phyloP scores from a whole-genome alignment of 1,139 yeast species.

The Pichiaceae sp. region DNA sequence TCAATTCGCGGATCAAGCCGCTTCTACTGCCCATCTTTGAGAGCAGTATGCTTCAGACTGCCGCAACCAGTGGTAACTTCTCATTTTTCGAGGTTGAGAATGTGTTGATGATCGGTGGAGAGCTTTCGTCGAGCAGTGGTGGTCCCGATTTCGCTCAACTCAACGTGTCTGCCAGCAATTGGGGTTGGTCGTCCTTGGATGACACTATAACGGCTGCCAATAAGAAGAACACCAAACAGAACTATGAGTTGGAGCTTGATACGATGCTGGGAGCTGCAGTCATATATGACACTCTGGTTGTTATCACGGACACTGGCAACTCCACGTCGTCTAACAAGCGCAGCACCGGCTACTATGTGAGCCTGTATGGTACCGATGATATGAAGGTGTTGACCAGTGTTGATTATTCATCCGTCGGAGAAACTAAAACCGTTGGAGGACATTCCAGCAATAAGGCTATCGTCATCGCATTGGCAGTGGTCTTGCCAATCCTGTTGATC shows the following conservation, averaged over 20 bases:
- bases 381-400: slow-evolving; percentile 18
- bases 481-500: slow-evolving; percentile 22
- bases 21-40: slow-evolving; percentile 37
- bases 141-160: slow-evolving; percentile 26
- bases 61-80: slow-evolving; percentile 11
- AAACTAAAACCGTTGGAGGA: slow-evolving; percentile 1
- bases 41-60: slow-evolving; percentile 9
- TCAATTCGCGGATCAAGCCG: slow-evolving; percentile 41
- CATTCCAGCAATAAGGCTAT: slow-evolving; percentile 14
- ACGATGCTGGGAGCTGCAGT: slow-evolving; percentile 30
- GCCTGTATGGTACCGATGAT: slow-evolving; percentile 22
- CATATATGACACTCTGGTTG: slow-evolving; percentile 30
- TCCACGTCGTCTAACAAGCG: not conserved
- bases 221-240: slow-evolving; percentile 10
- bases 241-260: slow-evolving; percentile 12
- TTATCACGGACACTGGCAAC: slow-evolving; percentile 15
- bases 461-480: slow-evolving; percentile 22
- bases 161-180: slow-evolving; percentile 25
- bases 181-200: slow-evolving; percentile 31
- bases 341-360: slow-evolving; percentile 13
- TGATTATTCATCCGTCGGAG: slow-evolving; percentile 17
- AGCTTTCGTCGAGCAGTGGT: slow-evolving; percentile 13
- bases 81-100: slow-evolving; percentile 23
- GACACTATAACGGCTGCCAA: slow-evolving; percentile 15
- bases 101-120: slow-evolving; percentile 31